phyloP scores from a whole-genome alignment of 2,329 filamentous ascomycete species.

The Aspergillus sp. region DNA sequence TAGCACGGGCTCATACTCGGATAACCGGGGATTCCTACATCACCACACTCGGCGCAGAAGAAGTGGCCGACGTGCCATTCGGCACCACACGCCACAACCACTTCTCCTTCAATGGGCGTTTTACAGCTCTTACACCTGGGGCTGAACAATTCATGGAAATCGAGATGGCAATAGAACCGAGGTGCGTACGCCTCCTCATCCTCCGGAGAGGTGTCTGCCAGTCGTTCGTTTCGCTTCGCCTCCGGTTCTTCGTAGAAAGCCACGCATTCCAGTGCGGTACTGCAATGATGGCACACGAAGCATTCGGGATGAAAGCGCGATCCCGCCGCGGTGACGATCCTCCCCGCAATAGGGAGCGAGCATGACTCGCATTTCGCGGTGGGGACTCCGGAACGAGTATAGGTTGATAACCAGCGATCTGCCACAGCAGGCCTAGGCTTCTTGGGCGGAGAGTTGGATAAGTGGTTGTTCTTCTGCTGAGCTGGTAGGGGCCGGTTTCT shows the following conservation, averaged over 20 bases:
- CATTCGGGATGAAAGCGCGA: slow-evolving; percentile 89
- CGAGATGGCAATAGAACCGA: slow-evolving; percentile 96
- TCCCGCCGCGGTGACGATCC: slow-evolving; percentile 80
- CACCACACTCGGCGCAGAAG: slow-evolving; percentile 97
- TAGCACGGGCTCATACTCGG: slow-evolving; percentile 4
- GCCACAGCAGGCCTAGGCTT: slow-evolving; percentile 39
- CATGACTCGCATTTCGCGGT: slow-evolving; percentile 83
- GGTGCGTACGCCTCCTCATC: slow-evolving; percentile 62
- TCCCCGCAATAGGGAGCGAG: slow-evolving; percentile 77
- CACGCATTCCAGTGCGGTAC: slow-evolving; percentile 85
- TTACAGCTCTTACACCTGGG: slow-evolving; percentile 94
- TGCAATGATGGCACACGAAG: slow-evolving; percentile 85
- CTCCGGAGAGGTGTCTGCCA: slow-evolving; percentile 62
- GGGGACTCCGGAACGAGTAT: slow-evolving; percentile 49
- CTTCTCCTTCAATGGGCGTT: slow-evolving; percentile 93
- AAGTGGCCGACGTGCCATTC: slow-evolving; percentile 98
- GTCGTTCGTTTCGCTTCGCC: slow-evolving; percentile 63
- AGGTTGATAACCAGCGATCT: slow-evolving; percentile 35
- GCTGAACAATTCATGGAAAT: slow-evolving; percentile 93
- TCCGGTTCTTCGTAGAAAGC: slow-evolving; percentile 95
- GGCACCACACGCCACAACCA: slow-evolving; percentile 87
- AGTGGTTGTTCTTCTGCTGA: slow-evolving; percentile 13
- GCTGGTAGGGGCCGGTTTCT: slow-evolving; percentile 17
- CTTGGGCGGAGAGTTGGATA: slow-evolving; percentile 25
- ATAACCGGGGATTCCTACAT: slow-evolving; percentile 46